These are phyloP conservation scores for Teratosphaeriaceae sp. DNA, from an alignment of 2,329 filamentous ascomycete species.

Conservation along the genomic window DNA sequence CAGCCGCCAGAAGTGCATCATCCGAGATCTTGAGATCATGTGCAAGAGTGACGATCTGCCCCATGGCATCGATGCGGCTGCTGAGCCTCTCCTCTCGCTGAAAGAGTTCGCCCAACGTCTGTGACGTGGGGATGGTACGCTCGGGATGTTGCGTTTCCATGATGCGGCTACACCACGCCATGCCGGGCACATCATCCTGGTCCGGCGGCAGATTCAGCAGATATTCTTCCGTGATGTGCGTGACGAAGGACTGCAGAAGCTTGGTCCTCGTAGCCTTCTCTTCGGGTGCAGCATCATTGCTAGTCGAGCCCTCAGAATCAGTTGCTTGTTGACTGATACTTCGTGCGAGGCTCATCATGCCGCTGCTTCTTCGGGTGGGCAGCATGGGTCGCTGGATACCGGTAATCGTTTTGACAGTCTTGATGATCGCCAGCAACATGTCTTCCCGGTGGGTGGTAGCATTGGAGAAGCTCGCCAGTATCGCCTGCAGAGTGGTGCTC, in stretches of 20 bases:
- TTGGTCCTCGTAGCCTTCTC: slow-evolving; percentile 58
- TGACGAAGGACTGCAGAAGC: slow-evolving; percentile 70
- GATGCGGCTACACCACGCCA: slow-evolving; percentile 50
- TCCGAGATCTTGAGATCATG: slow-evolving; percentile 49
- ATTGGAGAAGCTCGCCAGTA: slow-evolving; percentile 59
- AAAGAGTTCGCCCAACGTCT: slow-evolving; percentile 58
- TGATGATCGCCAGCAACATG: slow-evolving; percentile 63
- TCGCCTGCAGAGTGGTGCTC: slow-evolving; percentile 66
- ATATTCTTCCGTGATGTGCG: slow-evolving; percentile 68
- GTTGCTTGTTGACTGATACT: slow-evolving; percentile 33
- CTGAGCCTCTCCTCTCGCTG: slow-evolving; percentile 56
- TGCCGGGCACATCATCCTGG: slow-evolving; percentile 41
- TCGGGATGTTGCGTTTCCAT: slow-evolving; percentile 63
- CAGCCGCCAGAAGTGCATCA: slow-evolving; percentile 40
- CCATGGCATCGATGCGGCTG: slow-evolving; percentile 59
- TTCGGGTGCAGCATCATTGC: slow-evolving; percentile 36
- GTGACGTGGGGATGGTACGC: slow-evolving; percentile 54
- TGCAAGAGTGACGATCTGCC: slow-evolving; percentile 63
- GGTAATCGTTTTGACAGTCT: slow-evolving; percentile 63
- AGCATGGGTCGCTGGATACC: slow-evolving; percentile 60
- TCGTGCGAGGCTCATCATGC: slow-evolving; percentile 18
- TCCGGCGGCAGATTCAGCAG: slow-evolving; percentile 45
- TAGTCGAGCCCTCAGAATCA: slow-evolving; percentile 49
- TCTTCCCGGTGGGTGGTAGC: slow-evolving; percentile 51
- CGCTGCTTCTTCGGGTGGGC: slow-evolving; percentile 50